Percentiles rank a stretch among this genome's conserved stretches.
Evolutionary conservation across 371 early-diverging fungal genomes (phyloP).

Genomic region (Amoeboaphelidium protococcarum): DNA sequence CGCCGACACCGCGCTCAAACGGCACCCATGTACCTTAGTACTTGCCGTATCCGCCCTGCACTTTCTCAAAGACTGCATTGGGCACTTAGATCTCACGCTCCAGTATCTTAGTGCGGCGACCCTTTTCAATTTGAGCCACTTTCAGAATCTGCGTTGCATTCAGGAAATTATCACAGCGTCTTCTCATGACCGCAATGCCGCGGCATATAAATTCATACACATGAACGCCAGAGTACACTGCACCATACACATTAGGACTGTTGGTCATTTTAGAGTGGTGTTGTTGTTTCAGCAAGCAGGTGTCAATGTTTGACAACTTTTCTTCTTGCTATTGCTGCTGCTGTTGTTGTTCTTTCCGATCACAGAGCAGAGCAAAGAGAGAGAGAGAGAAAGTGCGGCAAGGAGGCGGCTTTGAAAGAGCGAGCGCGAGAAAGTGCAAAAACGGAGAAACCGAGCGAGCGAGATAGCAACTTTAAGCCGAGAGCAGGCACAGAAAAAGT

Average conservation of each 20-base stretch:
- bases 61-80: constrained; percentile 53
- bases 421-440: no score
- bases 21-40: constrained; percentile 81
- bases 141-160: constrained; percentile 87
- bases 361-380: no score
- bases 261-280: no score
- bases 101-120: constrained; percentile 54
- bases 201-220: constrained; percentile 65
- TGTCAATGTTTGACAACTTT: no score
- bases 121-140: constrained; percentile 73
- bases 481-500: no score
- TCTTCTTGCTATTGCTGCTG: no score
- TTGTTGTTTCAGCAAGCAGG: no score
- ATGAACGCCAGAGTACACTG: constrained; percentile 61
- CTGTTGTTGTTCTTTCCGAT: no score
- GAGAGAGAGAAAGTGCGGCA: no score
- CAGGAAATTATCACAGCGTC: constrained; percentile 48
- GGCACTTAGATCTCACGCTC: constrained; percentile 50
- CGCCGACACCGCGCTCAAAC: constrained; percentile 38
- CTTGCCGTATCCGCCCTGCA: constrained; percentile 87
- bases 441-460: no score
- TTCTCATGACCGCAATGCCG: constrained; percentile 61
- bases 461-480: no score
- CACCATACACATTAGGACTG: neutral
- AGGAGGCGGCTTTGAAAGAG: no score